Evolutionary conservation across 352 stramenopile species (phyloP), one percentile per base, ranked within the genome.

Genomic region (Globisporangium camurandrum): DNA sequence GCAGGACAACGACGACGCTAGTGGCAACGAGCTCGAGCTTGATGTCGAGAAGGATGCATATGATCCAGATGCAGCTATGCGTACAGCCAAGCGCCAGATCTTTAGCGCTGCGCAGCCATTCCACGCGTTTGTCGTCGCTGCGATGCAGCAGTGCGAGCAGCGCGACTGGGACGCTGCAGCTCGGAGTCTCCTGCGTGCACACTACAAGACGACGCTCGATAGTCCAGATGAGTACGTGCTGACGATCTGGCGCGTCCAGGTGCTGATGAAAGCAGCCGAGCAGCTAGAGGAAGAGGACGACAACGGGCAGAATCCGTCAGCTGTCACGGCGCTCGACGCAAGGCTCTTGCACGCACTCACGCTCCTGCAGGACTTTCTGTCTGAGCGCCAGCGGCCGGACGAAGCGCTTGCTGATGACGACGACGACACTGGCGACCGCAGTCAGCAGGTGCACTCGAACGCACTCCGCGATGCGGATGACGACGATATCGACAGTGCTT

Each of bases 121-220:
- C 22, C 45, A 19, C 1, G 30, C 40, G 3, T 64, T 71, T 24
- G 11, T 75, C 2, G 26, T 31, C 1, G 50, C 75, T 12, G 59
- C 65, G 0, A 47, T 75, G 23, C 45, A 34, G 0, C 27, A 40
- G 19, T 57, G 54, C 7, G 55, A 46, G 2, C 1, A 43, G 2
- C 36, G 36, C 0, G 54, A 62, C 2, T 68, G 59, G 28, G 52
- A 68, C 11, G 50, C 54, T 20, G 62, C 70, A 4, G 51, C 51
- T 1, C 45, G 57, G 2, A 66, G 31, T 24, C 47, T 83, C 17
- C 61, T 83, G 23, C 65, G 71, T 4, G 71, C 66, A 1, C 68
- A 83, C 38, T 83, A 83, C 66, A 72, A 74, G 38, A 77, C 68
- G 9, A 44, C 34, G 3, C 51, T 76, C 4, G 68, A 83, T n/a